phyloP scores from a whole-genome alignment of 2,329 filamentous ascomycete genomes.

The Graphiopsis chlorocephala region DNA sequence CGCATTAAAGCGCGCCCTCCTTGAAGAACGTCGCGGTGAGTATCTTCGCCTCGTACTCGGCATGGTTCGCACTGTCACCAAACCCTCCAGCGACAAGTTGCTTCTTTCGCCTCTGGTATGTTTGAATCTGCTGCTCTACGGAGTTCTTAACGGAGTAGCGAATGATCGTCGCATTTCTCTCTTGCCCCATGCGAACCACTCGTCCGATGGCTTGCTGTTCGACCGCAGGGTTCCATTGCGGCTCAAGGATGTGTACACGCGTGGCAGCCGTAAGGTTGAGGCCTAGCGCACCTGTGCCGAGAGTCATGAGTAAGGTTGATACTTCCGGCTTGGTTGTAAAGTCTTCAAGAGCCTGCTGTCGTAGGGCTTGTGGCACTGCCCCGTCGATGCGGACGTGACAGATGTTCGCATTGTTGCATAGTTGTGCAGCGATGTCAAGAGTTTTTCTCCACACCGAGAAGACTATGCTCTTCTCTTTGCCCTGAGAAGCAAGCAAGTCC shows the following conservation, averaged over 20 bases:
- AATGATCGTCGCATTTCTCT: conserved; percentile 17
- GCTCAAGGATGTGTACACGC: conserved; percentile 20
- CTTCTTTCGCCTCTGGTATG: conserved; percentile 14
- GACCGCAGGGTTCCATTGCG: conserved; percentile 22
- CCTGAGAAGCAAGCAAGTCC: not conserved
- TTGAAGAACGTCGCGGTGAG: not conserved
- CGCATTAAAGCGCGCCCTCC: not conserved
- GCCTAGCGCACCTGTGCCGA: conserved; percentile 17
- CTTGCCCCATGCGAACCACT: conserved; percentile 18
- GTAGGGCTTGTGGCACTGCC: conserved; percentile 2
- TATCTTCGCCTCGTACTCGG: conserved; percentile 16
- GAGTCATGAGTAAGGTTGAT: conserved; percentile 16
- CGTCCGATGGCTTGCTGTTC: conserved; percentile 20
- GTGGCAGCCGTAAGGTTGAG: conserved; percentile 18
- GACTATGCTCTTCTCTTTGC: conserved; percentile 12
- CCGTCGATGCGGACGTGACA: conserved; percentile 16
- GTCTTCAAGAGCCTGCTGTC: conserved; percentile 8
- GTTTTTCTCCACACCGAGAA: conserved; percentile 17
- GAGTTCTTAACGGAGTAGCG: conserved; percentile 20
- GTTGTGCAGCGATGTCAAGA: conserved; percentile 5
- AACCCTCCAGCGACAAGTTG: conserved; percentile 10
- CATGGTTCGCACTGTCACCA: not conserved
- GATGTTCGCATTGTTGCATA: conserved; percentile 4
- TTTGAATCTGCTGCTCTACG: conserved; percentile 17
- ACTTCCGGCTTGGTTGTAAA: conserved; percentile 13